phyloP scores from a whole-genome alignment of 2,329 filamentous ascomycete genomes.

The Aspergillus ochraceus region DNA sequence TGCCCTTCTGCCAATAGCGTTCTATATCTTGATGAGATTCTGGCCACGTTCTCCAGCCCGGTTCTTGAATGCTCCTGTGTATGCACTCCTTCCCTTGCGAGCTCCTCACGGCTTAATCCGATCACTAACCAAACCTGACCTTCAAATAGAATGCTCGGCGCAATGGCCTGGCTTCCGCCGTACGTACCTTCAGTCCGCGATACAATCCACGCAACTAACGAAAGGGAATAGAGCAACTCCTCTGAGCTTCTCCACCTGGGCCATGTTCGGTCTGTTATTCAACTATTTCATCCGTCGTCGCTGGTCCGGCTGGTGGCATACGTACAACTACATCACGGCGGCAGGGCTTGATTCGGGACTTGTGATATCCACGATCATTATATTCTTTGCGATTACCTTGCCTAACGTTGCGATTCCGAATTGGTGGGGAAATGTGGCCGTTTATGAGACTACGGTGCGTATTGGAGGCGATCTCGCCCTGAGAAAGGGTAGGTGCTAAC shows the following conservation, averaged over 20 bases:
- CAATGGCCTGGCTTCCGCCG: constrained; percentile 59
- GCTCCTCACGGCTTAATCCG: too few relatives aligned
- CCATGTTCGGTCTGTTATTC: constrained; percentile 65
- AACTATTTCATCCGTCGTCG: constrained; percentile 66
- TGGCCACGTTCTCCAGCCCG: constrained; percentile 63
- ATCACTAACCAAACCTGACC: not conserved
- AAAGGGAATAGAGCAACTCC: constrained; percentile 59
- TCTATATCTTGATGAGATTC: constrained; percentile 60
- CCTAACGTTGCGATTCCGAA: constrained; percentile 55
- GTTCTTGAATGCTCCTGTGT: constrained; percentile 65
- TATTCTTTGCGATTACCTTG: constrained; percentile 68
- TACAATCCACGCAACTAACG: not conserved
- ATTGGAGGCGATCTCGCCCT: not conserved
- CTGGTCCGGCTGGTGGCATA: constrained; percentile 71
- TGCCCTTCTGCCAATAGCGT: constrained; percentile 60
- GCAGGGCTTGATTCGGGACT: constrained; percentile 70
- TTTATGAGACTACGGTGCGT: constrained; percentile 57
- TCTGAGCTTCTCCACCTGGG: constrained; percentile 72
- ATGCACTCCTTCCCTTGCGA: not conserved
- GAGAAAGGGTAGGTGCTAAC: not conserved
- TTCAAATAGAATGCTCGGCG: constrained; percentile 57
- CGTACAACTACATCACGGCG: constrained; percentile 75
- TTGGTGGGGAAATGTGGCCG: constrained; percentile 69
- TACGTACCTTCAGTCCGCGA: constrained; percentile 36
- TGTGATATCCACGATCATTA: constrained; percentile 65